Evolutionary conservation across 2,329 filamentous ascomycete genomes (phyloP).

Genomic region (Phyllosticta paracitricarpa): DNA sequence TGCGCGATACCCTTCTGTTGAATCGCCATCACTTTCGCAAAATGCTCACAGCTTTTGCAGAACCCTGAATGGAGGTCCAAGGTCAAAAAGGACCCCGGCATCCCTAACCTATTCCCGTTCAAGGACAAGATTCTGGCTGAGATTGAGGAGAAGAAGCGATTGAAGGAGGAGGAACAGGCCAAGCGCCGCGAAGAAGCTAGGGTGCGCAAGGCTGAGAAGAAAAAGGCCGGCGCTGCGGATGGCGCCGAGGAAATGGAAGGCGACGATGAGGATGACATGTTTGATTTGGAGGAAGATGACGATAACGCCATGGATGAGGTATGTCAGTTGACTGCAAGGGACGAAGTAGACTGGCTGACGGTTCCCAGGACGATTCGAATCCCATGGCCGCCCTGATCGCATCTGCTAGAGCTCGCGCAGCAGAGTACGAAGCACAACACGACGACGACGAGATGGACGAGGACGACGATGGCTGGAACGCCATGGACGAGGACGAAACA

Average conservation of each 20-base stretch:
- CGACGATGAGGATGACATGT: slow-evolving; percentile 32
- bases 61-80: slow-evolving; percentile 95
- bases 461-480: slow-evolving; percentile 43
- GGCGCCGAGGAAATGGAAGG: slow-evolving; percentile 44
- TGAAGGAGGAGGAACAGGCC: slow-evolving; percentile 66
- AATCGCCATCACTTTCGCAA: not conserved
- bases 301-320: slow-evolving; percentile 50
- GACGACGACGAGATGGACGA: slow-evolving; percentile 50
- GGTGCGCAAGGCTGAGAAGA: slow-evolving; percentile 29
- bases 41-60: slow-evolving; percentile 29
- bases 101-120: slow-evolving; percentile 94
- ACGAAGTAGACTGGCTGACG: not conserved
- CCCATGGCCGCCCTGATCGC: slow-evolving; percentile 88
- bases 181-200: slow-evolving; percentile 59
- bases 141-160: slow-evolving; percentile 77
- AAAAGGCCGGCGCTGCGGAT: slow-evolving; percentile 28
- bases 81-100: slow-evolving; percentile 94
- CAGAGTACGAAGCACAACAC: slow-evolving; percentile 59
- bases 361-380: slow-evolving; percentile 53
- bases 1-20: slow-evolving; percentile 16
- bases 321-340: slow-evolving; percentile 5
- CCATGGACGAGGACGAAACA: slow-evolving; percentile 38
- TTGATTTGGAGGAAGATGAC: slow-evolving; percentile 40
- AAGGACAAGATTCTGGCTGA: slow-evolving; percentile 92
- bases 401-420: slow-evolving; percentile 68